Conservation (phyloP, 1,284 basidiomycete genomes). For the Wallemia mellicola region DNA sequence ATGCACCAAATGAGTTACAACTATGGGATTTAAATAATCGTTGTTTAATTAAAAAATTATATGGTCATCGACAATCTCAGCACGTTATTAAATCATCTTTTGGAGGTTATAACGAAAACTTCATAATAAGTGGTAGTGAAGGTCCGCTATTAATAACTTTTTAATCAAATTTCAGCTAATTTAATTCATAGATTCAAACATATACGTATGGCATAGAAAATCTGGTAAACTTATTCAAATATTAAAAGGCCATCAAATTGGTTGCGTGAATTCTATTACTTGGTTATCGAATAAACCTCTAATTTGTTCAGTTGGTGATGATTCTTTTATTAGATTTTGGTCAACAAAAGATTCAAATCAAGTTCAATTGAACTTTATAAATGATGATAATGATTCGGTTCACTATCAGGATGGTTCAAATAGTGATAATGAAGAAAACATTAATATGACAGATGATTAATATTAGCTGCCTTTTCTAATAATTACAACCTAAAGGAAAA, state of each 20-base stretch:
- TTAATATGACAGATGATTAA: too few relatives aligned
- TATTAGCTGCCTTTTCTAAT: too few relatives aligned
- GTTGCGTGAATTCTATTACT: conserved; percentile 77
- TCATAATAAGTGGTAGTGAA: conserved; percentile 80
- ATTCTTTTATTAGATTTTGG: neutral
- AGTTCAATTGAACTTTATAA: too few relatives aligned
- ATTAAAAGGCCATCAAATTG: conserved; percentile 48
- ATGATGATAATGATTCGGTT: too few relatives aligned
- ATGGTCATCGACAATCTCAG: conserved; percentile 44
- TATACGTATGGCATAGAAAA: conserved; percentile 86
- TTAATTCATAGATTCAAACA: conserved; percentile 35
- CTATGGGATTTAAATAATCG: conserved; percentile 43
- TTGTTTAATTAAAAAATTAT: conserved; percentile 41
- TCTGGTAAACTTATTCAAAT: conserved; percentile 51
- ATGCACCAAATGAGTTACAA: conserved; percentile 45
- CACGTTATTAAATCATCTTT: conserved; percentile 79
- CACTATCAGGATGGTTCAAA: too few relatives aligned
- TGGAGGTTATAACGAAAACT: conserved; percentile 66
- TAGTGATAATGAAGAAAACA: too few relatives aligned
- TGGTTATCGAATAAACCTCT: conserved; percentile 24
- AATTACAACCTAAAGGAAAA: too few relatives aligned
- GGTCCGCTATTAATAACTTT: conserved; percentile 25
- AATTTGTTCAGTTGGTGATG: neutral
- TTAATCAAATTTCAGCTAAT: conserved; percentile 2
- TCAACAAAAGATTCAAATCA: too few relatives aligned